A percentile compares a stretch with the other conserved stretches of the same genome.
These are phyloP conservation scores for Coelastrella sp. DNA, from an alignment of 139 green algal species.

Conservation along the genomic window DNA sequence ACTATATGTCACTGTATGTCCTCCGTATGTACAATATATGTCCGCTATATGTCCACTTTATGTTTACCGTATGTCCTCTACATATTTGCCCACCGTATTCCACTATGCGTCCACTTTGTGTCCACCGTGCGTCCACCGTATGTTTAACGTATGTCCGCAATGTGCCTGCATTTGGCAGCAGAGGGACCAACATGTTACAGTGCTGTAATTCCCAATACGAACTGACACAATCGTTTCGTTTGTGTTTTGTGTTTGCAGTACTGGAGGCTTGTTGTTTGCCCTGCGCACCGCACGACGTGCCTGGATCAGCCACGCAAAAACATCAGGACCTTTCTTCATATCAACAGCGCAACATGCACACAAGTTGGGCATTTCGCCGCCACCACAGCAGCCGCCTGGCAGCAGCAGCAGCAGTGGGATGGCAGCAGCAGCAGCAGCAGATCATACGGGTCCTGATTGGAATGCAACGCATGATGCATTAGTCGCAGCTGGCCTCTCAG, in stretches of 20 bases:
- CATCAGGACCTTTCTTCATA: conserved; percentile 2
- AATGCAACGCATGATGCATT: not conserved
- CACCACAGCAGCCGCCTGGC: not conserved
- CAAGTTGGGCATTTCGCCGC: not conserved
- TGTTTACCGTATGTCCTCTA: too few relatives aligned
- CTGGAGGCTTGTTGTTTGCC: conserved; percentile 34
- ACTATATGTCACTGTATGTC: too few relatives aligned
- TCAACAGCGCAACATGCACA: not conserved
- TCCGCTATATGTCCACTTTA: too few relatives aligned
- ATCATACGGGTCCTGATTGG: not conserved
- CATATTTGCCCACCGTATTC: too few relatives aligned
- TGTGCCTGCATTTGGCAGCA: too few relatives aligned
- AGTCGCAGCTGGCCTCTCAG: conserved; percentile 12
- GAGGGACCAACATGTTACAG: too few relatives aligned
- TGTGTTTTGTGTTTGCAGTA: not conserved
- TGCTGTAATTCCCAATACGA: not conserved
- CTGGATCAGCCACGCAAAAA: conserved; percentile 24
- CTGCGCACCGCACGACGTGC: conserved; percentile 36
- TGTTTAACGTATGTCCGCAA: too few relatives aligned
- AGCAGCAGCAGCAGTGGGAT: not conserved
- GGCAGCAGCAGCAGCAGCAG: conserved; percentile 14
- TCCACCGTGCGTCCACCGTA: too few relatives aligned
- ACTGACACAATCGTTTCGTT: not conserved
- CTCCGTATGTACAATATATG: too few relatives aligned
- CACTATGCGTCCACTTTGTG: too few relatives aligned